phyloP scores from a whole-genome alignment of 2,329 filamentous ascomycete species.

The Ceratocystis cubensis region DNA sequence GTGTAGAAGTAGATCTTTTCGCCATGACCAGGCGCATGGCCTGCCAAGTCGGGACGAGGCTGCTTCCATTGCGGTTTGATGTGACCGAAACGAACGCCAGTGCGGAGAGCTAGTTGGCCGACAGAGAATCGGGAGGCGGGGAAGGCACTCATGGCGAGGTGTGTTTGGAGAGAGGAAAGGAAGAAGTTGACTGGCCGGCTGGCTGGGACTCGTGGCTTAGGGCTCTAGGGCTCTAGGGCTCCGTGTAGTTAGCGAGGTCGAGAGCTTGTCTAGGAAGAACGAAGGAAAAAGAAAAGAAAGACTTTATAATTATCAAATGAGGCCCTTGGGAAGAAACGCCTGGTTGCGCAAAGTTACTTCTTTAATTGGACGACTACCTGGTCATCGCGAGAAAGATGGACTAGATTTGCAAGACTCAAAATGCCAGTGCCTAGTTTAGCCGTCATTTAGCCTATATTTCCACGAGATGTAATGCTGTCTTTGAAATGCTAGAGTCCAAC shows the following conservation, averaged over 20 bases:
- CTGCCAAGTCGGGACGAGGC: conserved; percentile 23
- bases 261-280: neutral
- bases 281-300: neutral
- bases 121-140: conserved; percentile 27
- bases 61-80: conserved; percentile 23
- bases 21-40: conserved; percentile 35
- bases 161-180: conserved; percentile 10
- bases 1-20: conserved; percentile 46
- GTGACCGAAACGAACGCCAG: conserved; percentile 33
- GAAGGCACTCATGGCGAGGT: conserved; percentile 26
- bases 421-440: neutral
- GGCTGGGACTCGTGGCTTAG: neutral
- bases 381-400: conserved; percentile 13
- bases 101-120: conserved; percentile 33
- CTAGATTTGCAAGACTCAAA: conserved; percentile 20
- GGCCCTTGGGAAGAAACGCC: neutral
- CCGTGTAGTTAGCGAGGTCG: neutral
- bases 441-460: conserved; percentile 7
- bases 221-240: neutral
- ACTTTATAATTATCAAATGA: neutral
- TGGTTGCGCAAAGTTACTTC: neutral
- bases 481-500: neutral
- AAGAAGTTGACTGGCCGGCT: neutral
- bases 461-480: neutral
- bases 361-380: neutral